A percentile compares a stretch with the other conserved stretches of the same genome.
Evolutionary conservation across 192 early-diverging fungal genomes (phyloP).

Genomic region (Coemansia sp.): DNA sequence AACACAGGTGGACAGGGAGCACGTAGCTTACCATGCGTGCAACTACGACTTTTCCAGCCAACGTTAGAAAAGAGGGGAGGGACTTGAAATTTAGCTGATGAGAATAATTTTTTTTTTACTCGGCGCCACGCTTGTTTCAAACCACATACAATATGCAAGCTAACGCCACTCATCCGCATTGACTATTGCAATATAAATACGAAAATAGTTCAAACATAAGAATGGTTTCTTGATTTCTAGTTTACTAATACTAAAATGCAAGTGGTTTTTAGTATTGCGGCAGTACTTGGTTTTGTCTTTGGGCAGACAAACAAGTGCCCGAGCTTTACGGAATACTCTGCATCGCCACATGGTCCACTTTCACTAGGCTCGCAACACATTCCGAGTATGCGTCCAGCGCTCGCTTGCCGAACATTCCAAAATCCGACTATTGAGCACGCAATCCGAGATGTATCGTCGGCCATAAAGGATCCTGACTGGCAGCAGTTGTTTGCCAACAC

Average conservation of each 20-base stretch:
- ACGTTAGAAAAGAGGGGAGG: too few species aligned
- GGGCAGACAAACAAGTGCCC: conserved; percentile 18
- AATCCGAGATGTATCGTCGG: conserved; percentile 24
- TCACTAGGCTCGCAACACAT: conserved; percentile 25
- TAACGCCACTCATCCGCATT: not conserved
- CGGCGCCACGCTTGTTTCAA: not conserved
- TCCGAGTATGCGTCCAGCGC: conserved; percentile 47
- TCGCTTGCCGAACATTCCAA: conserved; percentile 52
- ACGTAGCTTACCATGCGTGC: too few species aligned
- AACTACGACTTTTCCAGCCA: too few species aligned
- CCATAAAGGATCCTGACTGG: conserved; percentile 56
- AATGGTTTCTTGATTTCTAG: not conserved
- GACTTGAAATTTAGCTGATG: too few species aligned
- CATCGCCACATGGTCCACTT: conserved; percentile 17
- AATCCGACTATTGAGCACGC: conserved; percentile 52
- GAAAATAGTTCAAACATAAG: not conserved
- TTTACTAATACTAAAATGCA: too few species aligned
- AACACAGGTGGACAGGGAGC: too few species aligned
- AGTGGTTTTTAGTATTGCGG: not conserved
- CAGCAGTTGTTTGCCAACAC: conserved; percentile 59
- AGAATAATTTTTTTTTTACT: too few species aligned
- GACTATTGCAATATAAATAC: too few species aligned
- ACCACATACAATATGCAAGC: not conserved
- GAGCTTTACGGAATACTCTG: conserved; percentile 41
- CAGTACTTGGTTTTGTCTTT: not conserved